Evolutionary conservation across 1,139 yeast species (phyloP).

Genomic region (Yueomyces sp.): DNA sequence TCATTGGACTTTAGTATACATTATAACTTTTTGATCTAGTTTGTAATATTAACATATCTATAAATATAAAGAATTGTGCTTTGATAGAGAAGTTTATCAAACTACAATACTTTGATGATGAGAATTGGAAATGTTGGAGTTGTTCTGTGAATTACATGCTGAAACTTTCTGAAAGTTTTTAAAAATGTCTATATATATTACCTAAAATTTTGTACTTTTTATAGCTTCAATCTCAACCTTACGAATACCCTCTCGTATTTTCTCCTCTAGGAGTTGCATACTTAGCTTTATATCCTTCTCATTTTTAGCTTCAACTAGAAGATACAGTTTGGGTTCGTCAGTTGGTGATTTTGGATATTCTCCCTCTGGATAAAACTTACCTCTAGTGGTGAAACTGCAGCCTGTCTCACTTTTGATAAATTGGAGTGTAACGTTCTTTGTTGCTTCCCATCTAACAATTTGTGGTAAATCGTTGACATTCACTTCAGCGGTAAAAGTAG

Average conservation of each 20-base stretch:
- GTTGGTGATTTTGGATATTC: conserved; percentile 32
- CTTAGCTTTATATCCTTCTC: conserved; percentile 56
- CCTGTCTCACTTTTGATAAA: conserved; percentile 61
- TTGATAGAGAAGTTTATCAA: no score
- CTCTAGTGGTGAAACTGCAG: conserved; percentile 74
- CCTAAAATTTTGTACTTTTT: conserved; percentile 15
- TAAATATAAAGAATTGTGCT: no score
- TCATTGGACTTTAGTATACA: no score
- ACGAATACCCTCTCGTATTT: conserved; percentile 46
- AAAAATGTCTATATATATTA: no score
- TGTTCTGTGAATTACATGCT: no score
- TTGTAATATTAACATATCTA: no score
- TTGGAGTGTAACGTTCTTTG: conserved; percentile 52
- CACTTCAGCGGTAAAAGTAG: conserved; percentile 57
- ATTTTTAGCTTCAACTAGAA: conserved; percentile 67
- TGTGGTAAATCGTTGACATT: conserved; percentile 82
- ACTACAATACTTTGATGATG: no score
- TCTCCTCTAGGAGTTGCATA: conserved; percentile 45
- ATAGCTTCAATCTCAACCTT: conserved; percentile 17
- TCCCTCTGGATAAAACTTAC: conserved; percentile 55
- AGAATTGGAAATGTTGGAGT: neutral
- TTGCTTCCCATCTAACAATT: conserved; percentile 70
- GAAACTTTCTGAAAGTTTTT: no score
- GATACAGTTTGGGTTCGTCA: conserved; percentile 64
- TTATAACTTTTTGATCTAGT: no score